phyloP scores from a whole-genome alignment of 306 rosid species.

The Prunus davidiana region DNA sequence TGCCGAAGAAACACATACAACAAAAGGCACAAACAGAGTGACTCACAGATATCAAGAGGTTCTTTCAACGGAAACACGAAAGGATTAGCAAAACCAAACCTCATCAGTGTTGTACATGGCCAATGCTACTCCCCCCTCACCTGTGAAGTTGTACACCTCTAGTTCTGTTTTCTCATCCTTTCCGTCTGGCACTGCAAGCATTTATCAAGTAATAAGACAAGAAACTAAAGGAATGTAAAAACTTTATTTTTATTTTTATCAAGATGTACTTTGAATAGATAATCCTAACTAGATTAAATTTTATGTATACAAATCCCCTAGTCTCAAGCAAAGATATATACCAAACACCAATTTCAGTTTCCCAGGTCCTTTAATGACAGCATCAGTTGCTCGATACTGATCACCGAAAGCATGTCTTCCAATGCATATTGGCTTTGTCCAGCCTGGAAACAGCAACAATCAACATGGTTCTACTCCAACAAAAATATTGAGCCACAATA shows the following conservation, averaged over 20 bases:
- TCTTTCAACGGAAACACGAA: conserved; percentile 20
- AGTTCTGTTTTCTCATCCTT: conserved; percentile 64
- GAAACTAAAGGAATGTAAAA: background rate
- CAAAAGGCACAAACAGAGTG: conserved; percentile 11
- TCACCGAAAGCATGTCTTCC: conserved; percentile 99
- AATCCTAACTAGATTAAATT: background rate
- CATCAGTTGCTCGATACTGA: conserved; percentile 90
- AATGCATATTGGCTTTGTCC: conserved; percentile 92
- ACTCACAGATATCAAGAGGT: conserved; percentile 17
- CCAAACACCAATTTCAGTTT: conserved; percentile 85
- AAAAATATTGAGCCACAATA: background rate
- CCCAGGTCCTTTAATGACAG: conserved; percentile 90
- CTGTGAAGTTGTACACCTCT: conserved; percentile 84
- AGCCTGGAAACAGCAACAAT: conserved; percentile 47
- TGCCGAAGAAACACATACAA: conserved; percentile 13
- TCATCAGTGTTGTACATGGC: conserved; percentile 97
- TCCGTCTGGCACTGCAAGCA: conserved; percentile 72
- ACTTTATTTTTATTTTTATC: background rate
- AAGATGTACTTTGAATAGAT: background rate
- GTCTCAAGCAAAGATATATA: conserved; percentile 27
- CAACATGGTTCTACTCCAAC: conserved; percentile 18
- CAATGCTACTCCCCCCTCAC: conserved; percentile 88
- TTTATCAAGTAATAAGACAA: conserved; percentile 5
- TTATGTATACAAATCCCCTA: background rate
- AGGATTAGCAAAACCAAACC: conserved; percentile 50